These are phyloP conservation scores for Hammondia hammondi DNA, from an alignment of 169 alveolate genomes.

Conservation along the genomic window DNA sequence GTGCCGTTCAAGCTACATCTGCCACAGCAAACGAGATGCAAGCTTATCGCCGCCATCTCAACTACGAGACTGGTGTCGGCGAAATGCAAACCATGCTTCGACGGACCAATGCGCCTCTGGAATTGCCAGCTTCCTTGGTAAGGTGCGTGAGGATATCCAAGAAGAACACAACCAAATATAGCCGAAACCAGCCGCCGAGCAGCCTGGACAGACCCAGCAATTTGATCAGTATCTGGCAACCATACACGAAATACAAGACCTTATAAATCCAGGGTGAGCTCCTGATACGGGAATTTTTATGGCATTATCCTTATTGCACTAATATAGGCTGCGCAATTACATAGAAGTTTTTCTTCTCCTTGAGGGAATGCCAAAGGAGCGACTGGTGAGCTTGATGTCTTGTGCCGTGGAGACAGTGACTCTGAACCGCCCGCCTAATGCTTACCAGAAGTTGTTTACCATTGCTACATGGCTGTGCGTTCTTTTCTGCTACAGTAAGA, in stretches of 20 bases:
- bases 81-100: background rate
- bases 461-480: background rate
- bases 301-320: background rate
- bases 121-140: constrained; percentile 27
- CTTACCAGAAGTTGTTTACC: background rate
- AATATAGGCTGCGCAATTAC: background rate
- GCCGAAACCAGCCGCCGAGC: background rate
- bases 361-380: background rate
- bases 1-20: background rate
- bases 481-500: constrained; percentile 16
- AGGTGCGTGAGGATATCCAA: background rate
- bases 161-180: background rate
- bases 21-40: background rate
- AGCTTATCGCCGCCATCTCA: background rate
- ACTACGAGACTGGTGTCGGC: background rate
- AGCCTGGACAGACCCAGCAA: background rate
- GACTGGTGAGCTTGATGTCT: background rate
- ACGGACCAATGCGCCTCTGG: constrained; percentile 35
- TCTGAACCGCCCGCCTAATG: background rate
- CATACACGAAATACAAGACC: background rate
- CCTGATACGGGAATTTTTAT: background rate
- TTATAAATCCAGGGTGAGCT: background rate
- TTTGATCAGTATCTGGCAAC: background rate
- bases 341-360: constrained; percentile 1
- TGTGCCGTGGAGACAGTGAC: background rate